These are phyloP conservation scores for Aspergillus carbonarius DNA, from an alignment of 2,329 filamentous ascomycete genomes.

Conservation along the genomic window DNA sequence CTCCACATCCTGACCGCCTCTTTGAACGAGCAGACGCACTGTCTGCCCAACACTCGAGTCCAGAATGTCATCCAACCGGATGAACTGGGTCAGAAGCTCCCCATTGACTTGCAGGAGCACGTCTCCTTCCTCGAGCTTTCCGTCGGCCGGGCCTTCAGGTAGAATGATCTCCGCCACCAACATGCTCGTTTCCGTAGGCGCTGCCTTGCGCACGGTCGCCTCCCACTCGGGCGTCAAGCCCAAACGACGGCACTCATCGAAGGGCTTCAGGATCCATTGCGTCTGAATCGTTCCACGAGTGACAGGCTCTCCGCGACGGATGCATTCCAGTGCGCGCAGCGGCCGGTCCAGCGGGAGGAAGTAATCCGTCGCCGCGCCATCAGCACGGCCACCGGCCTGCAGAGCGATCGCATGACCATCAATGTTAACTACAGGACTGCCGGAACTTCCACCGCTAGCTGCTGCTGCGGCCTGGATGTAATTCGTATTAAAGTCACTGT, in stretches of 20 bases:
- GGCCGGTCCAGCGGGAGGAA: constrained; percentile 93
- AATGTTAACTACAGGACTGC: constrained; percentile 94
- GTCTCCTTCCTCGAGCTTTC: constrained; percentile 90
- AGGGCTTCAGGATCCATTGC: constrained; percentile 94
- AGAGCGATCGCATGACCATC: constrained; percentile 89
- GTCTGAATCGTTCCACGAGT: constrained; percentile 96
- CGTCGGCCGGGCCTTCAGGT: constrained; percentile 81
- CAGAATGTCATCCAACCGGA: constrained; percentile 84
- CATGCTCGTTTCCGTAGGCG: constrained; percentile 95
- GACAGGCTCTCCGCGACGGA: constrained; percentile 72
- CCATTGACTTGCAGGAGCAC: constrained; percentile 91
- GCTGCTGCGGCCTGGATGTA: constrained; percentile 98
- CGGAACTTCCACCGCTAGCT: constrained; percentile 95
- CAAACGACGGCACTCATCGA: constrained; percentile 90
- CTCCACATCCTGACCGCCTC: constrained; percentile 83
- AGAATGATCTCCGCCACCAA: constrained; percentile 94
- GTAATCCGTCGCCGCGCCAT: constrained; percentile 96
- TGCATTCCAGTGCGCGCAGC: constrained; percentile 78
- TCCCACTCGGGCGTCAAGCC: constrained; percentile 86
- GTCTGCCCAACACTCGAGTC: constrained; percentile 79
- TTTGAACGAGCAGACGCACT: constrained; percentile 80
- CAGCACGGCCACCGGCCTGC: constrained; percentile 88
- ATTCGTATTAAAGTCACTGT: constrained; percentile 94
- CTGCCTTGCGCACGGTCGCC: constrained; percentile 74
- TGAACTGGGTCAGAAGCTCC: constrained; percentile 88